Conservation (phyloP, 345 rosid species). For the Pistacia integerrima region DNA sequence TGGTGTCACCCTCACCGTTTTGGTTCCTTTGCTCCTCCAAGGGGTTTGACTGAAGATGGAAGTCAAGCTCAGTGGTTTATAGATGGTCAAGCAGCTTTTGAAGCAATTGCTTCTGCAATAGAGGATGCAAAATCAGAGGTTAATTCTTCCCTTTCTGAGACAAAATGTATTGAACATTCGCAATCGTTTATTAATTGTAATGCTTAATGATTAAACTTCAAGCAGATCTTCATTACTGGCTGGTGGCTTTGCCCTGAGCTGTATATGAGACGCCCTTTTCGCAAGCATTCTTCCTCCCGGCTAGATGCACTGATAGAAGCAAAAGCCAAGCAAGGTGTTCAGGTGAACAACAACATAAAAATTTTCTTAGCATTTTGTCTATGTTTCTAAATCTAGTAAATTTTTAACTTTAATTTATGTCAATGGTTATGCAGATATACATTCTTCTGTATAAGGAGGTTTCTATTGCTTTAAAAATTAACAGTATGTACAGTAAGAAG, state of each 20-base stretch:
- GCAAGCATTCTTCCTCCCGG: slow-evolving; percentile 53
- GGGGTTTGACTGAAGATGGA: slow-evolving; percentile 81
- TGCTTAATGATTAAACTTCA: slow-evolving; percentile 11
- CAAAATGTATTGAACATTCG: background rate
- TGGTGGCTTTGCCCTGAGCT: slow-evolving; percentile 99
- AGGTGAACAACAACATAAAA: slow-evolving; percentile 41
- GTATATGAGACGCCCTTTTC: slow-evolving; percentile 87
- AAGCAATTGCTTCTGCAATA: slow-evolving; percentile 84
- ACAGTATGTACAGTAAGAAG: slow-evolving; percentile 82
- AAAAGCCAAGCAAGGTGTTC: slow-evolving; percentile 89
- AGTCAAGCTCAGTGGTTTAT: slow-evolving; percentile 93
- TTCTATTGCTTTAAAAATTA: slow-evolving; percentile 81
- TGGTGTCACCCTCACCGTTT: slow-evolving; percentile 83
- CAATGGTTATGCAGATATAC: slow-evolving; percentile 60
- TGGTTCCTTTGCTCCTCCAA: slow-evolving; percentile 77
- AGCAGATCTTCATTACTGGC: slow-evolving; percentile 88
- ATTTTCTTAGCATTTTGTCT: background rate
- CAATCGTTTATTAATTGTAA: background rate
- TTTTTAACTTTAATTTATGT: background rate
- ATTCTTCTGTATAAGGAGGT: slow-evolving; percentile 94
- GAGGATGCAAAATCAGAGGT: slow-evolving; percentile 89
- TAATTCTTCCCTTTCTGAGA: slow-evolving; percentile 12
- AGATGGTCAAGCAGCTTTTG: slow-evolving; percentile 90
- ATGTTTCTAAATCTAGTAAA: background rate
- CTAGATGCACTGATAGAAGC: slow-evolving; percentile 80